Conservation (phyloP, 2,329 filamentous ascomycete genomes). For the Leptographium lundbergii region DNA sequence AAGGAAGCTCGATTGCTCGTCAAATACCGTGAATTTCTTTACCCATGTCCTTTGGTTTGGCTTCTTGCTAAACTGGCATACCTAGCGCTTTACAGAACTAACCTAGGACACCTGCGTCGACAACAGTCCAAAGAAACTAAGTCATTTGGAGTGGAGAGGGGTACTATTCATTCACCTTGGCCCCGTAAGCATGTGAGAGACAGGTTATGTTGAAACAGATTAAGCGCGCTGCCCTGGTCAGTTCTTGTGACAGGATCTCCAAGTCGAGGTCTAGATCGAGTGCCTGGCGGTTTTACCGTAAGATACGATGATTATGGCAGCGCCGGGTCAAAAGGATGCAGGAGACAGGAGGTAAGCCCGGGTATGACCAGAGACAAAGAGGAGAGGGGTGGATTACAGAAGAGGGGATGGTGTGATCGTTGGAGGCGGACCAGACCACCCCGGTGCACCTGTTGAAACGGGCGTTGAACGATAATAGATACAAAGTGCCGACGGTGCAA, state of each 20-base stretch:
- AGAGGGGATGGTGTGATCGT: conserved; percentile 6
- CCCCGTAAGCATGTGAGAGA: neutral
- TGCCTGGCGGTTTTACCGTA: neutral
- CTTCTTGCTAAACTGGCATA: neutral
- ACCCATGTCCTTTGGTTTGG: neutral
- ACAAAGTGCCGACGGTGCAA: neutral
- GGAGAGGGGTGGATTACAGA: neutral
- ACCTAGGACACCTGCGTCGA: neutral
- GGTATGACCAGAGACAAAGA: neutral
- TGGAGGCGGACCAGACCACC: neutral
- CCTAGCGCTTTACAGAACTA: neutral
- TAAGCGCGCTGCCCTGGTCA: conserved; percentile 10
- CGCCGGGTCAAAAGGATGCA: neutral
- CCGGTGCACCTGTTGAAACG: neutral
- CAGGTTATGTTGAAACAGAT: conserved; percentile 3
- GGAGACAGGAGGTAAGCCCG: neutral
- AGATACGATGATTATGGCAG: neutral
- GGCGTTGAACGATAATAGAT: neutral
- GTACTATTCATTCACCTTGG: too few species aligned
- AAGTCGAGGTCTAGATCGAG: neutral
- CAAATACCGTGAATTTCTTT: neutral
- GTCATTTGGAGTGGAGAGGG: neutral
- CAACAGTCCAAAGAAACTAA: neutral
- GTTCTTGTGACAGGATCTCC: neutral
- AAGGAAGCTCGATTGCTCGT: too few species aligned